Percentiles rank a stretch among this genome's conserved stretches.
Evolutionary conservation across 2,329 filamentous ascomycete genomes (phyloP).

Genomic region (Alternaria conjuncta): DNA sequence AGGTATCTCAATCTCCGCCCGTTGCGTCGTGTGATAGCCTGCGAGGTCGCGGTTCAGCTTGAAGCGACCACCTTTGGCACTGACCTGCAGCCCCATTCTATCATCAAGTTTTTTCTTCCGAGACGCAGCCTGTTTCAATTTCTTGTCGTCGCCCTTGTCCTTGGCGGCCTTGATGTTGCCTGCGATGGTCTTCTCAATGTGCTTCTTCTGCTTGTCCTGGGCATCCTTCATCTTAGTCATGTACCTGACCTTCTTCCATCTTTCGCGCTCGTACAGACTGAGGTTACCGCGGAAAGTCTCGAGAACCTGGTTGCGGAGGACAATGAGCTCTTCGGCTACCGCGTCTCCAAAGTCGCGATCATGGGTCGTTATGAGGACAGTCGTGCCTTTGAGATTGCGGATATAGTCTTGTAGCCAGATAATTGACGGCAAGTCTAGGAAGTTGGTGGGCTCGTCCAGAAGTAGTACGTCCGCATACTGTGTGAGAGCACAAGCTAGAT

Average conservation of each 20-base stretch:
- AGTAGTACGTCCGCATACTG: slow-evolving; percentile 79
- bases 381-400: slow-evolving; percentile 62
- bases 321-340: slow-evolving; percentile 76
- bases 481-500: slow-evolving; percentile 63
- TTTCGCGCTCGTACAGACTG: slow-evolving; percentile 71
- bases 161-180: slow-evolving; percentile 78
- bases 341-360: slow-evolving; percentile 81
- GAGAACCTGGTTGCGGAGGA: slow-evolving; percentile 74
- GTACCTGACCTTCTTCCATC: slow-evolving; percentile 70
- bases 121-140: slow-evolving; percentile 82
- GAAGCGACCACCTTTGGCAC: slow-evolving; percentile 74
- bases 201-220: slow-evolving; percentile 78
- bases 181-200: slow-evolving; percentile 79
- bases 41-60: slow-evolving; percentile 77
- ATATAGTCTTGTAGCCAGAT: slow-evolving; percentile 84
- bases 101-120: slow-evolving; percentile 86
- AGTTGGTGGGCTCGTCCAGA: slow-evolving; percentile 88
- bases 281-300: slow-evolving; percentile 79
- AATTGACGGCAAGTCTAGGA: slow-evolving; percentile 80
- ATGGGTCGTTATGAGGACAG: slow-evolving; percentile 81
- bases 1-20: slow-evolving; percentile 75
- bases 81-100: slow-evolving; percentile 77
- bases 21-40: slow-evolving; percentile 56
- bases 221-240: slow-evolving; percentile 80
- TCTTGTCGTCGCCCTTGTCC: slow-evolving; percentile 81